These are phyloP conservation scores for Phyllachora maydis DNA, from an alignment of 2,329 filamentous ascomycete genomes.

Conservation along the genomic window DNA sequence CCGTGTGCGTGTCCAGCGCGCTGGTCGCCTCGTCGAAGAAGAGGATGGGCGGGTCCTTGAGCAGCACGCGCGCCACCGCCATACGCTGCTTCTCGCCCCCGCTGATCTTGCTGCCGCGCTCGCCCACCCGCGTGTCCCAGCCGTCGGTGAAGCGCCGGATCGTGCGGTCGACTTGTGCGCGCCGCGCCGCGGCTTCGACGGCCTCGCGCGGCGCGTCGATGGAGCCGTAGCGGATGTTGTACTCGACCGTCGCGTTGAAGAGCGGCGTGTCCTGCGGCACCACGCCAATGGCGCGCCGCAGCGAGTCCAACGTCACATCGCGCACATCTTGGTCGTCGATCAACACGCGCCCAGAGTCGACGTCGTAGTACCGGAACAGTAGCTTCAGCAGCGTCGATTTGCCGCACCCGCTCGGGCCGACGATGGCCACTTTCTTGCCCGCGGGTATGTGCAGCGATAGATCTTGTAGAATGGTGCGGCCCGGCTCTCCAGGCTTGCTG, in stretches of 20 bases:
- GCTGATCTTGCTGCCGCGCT: constrained; percentile 91
- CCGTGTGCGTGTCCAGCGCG: constrained; percentile 81
- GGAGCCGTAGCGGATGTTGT: constrained; percentile 87
- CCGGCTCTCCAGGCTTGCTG: constrained; percentile 29
- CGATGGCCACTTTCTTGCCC: constrained; percentile 87
- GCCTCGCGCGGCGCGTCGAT: constrained; percentile 54
- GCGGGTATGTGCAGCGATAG: constrained; percentile 78
- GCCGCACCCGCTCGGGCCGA: constrained; percentile 86
- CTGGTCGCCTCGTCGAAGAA: constrained; percentile 95
- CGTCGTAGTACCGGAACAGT: constrained; percentile 87
- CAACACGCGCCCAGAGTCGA: constrained; percentile 63
- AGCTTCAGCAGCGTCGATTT: constrained; percentile 86
- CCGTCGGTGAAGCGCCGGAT: constrained; percentile 67
- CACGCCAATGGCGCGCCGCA: constrained; percentile 75
- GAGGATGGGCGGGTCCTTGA: constrained; percentile 75
- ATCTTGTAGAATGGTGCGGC: constrained; percentile 72
- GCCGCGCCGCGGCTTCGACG: constrained; percentile 57
- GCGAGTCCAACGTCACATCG: constrained; percentile 59
- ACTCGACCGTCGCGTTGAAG: constrained; percentile 90
- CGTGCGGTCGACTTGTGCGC: constrained; percentile 71
- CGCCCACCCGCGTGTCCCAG: constrained; percentile 79
- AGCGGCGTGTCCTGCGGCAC: constrained; percentile 93
- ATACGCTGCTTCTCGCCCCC: constrained; percentile 86
- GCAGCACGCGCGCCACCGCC: constrained; percentile 60
- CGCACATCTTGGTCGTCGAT: constrained; percentile 89